Evolutionary conservation across 805 yeast species (phyloP).

Genomic region (Ogataea henricii): DNA sequence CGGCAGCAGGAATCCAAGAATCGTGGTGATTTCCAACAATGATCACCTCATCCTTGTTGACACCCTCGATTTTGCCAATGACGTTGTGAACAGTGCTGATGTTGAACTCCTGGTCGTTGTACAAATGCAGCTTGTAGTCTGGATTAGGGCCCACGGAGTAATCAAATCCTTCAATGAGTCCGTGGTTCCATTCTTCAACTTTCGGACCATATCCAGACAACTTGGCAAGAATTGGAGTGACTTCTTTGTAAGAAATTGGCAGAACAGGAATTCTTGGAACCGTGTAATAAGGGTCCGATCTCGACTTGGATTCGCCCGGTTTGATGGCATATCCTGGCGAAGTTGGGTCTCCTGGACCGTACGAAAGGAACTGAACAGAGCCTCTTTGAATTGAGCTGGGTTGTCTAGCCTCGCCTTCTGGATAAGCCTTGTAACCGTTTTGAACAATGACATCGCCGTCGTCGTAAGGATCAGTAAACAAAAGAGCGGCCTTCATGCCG

Average conservation of each 20-base stretch:
- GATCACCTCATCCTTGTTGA: conserved; percentile 53
- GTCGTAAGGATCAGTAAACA: conserved; percentile 73
- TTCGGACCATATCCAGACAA: conserved; percentile 59
- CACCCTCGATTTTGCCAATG: conserved; percentile 61
- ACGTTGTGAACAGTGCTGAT: conserved; percentile 65
- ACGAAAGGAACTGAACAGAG: conserved; percentile 62
- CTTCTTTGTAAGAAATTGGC: conserved; percentile 67
- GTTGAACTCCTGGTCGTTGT: conserved; percentile 61
- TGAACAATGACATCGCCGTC: conserved; percentile 52
- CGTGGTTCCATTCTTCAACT: conserved; percentile 33
- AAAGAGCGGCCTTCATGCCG: conserved; percentile 66
- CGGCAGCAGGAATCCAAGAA: conserved; percentile 80
- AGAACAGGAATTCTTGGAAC: conserved; percentile 71
- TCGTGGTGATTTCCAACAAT: conserved; percentile 78
- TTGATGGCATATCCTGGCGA: conserved; percentile 68
- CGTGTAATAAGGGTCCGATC: conserved; percentile 49
- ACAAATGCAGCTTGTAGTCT: conserved; percentile 49
- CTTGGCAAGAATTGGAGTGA: conserved; percentile 58
- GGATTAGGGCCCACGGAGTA: conserved; percentile 41
- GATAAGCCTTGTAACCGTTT: conserved; percentile 66
- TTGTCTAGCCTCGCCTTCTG: conserved; percentile 75
- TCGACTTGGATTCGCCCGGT: conserved; percentile 53
- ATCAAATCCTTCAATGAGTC: conserved; percentile 39
- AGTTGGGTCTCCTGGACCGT: conserved; percentile 76
- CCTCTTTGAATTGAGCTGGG: conserved; percentile 80